phyloP scores from a whole-genome alignment of 257 asterid species.

The Avicennia marina region DNA sequence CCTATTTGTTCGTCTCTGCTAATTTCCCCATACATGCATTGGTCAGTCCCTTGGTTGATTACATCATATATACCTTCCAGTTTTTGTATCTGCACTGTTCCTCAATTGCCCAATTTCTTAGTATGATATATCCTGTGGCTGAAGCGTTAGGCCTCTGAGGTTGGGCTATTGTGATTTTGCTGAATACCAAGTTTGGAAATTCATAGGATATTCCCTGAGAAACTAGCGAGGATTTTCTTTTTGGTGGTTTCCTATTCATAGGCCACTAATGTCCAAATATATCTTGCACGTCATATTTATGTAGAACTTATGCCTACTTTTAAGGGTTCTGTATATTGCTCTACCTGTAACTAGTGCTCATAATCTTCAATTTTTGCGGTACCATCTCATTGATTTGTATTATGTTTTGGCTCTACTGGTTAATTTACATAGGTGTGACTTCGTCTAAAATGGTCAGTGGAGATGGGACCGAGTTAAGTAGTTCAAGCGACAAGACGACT shows the following conservation, averaged over 20 bases:
- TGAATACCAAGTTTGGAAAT: neutral
- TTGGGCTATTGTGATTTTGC: neutral
- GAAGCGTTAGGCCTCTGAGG: neutral
- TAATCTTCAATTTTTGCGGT: slow-evolving; percentile 1
- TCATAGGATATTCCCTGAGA: neutral
- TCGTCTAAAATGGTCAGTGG: slow-evolving; percentile 48
- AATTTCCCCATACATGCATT: neutral
- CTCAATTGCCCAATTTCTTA: neutral
- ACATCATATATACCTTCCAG: too few relatives aligned
- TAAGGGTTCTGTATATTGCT: neutral
- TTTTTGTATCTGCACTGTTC: neutral
- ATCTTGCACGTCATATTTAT: neutral
- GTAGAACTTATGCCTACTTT: neutral
- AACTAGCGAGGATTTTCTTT: neutral
- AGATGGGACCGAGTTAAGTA: slow-evolving; percentile 46
- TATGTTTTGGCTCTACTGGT: neutral
- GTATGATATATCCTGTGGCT: neutral
- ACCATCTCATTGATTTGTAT: neutral
- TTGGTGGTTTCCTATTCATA: neutral
- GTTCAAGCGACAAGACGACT: slow-evolving; percentile 58
- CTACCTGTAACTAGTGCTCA: neutral
- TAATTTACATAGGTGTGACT: slow-evolving; percentile 20
- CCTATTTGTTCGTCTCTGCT: neutral
- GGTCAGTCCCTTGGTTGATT: neutral
- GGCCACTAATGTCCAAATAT: neutral